Evolutionary conservation across 495 filamentous ascomycete species (phyloP).

Genomic region (Lentithecium fluviatile): DNA sequence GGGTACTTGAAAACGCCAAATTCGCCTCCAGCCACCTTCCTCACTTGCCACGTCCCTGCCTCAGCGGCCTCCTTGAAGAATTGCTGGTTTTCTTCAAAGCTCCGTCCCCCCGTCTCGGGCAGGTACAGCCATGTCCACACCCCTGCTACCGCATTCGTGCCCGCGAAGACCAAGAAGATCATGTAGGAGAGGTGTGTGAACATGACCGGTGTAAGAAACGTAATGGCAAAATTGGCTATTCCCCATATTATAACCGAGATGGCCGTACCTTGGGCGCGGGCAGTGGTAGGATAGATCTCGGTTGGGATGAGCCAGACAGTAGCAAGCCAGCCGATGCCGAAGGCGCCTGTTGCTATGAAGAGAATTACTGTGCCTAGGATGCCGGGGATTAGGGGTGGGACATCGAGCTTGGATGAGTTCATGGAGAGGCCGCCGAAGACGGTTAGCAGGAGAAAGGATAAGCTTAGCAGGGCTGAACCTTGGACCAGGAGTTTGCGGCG

Average conservation of each 20-base stretch:
- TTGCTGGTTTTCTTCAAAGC: conserved; percentile 57
- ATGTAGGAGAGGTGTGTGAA: conserved; percentile 58
- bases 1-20: conserved; percentile 48
- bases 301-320: conserved; percentile 60
- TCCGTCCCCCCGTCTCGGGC: conserved; percentile 54
- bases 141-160: conserved; percentile 55
- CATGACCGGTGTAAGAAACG: conserved; percentile 54
- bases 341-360: conserved; percentile 54
- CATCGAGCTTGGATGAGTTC: conserved; percentile 38
- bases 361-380: conserved; percentile 50
- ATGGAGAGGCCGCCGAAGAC: conserved; percentile 48
- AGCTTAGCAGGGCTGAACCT: conserved; percentile 47
- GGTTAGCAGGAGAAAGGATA: conserved; percentile 50
- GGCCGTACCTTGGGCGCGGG: conserved; percentile 54
- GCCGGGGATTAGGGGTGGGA: conserved; percentile 44
- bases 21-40: conserved; percentile 49
- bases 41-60: conserved; percentile 50
- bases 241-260: conserved; percentile 58
- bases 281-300: conserved; percentile 56
- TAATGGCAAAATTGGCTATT: conserved; percentile 56
- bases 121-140: conserved; percentile 52
- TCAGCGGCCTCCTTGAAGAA: conserved; percentile 54
- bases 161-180: conserved; percentile 55
- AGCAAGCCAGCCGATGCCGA: conserved; percentile 58
- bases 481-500: conserved; percentile 54